Evolutionary conservation across 208 protist genomes (phyloP), one percentile per base, ranked within the genome.

Genomic region (Wallacemonas sp.): DNA sequence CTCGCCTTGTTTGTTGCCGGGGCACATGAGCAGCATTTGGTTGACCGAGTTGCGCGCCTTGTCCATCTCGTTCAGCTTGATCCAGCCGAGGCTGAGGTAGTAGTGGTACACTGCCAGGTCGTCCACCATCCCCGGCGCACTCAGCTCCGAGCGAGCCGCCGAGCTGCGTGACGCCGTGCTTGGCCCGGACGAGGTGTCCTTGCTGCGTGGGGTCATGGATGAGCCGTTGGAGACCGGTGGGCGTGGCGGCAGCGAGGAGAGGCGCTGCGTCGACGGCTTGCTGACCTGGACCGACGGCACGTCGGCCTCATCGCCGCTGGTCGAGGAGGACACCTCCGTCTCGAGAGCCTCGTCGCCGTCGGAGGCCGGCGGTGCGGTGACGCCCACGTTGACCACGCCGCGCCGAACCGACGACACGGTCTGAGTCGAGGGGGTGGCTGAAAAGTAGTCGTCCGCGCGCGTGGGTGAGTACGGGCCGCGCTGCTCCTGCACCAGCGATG

Each of bases 51-150:
- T 76, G 32, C 72, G 68, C 1, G 86, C 86, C 61, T 80, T 81
- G 9, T 88, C 66, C 24, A 85, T 77, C 17, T 81, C 60, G 14
- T 62, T 70, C 29, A 93, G 76, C 61, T 95, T 95, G 30, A 88
- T 84, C 76, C 78, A 90, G 33, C 86, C 89, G 16, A 95, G 46
- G 5, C 78, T 60, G 19, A 95, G 70, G 65, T 95, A 88, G 61
- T 92, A 95, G 68, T 91, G 72, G 47, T 85, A 80, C 23, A 87
- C 48, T 5, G 67, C 64, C n/a, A 90, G 38, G 66, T 85, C 77
- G 36, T 72, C 57, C 36, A 73, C 67, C 47, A 65, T 43, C 24
- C 56, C 52, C 5, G 58, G 52, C 11, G 48, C 46, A 19, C 49
- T 62, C 19, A 29, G 38, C 17, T 58, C 52, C 11, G 52, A 55